These are phyloP conservation scores for Biscogniauxia sp. DNA, from an alignment of 2,329 filamentous ascomycete species.

Conservation along the genomic window DNA sequence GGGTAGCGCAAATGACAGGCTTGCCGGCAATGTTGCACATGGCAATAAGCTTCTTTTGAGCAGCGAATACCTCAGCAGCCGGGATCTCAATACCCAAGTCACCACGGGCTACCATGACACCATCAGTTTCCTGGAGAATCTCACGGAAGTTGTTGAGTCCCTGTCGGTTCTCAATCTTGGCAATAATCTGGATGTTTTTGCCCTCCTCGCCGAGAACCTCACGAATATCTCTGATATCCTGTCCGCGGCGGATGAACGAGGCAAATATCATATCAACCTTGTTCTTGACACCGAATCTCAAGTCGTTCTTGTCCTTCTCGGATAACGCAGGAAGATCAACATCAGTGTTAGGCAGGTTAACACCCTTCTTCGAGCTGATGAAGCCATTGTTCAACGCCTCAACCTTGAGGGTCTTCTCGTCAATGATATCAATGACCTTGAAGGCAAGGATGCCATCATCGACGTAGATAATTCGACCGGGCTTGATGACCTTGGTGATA, in stretches of 20 bases:
- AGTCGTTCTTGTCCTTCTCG: conserved; percentile 95
- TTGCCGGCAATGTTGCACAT: conserved; percentile 99
- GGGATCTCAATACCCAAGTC: conserved; percentile 98
- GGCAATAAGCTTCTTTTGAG: conserved; percentile 99
- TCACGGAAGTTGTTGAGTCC: conserved; percentile 99
- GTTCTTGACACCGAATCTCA: conserved; percentile 97
- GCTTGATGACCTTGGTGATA: conserved; percentile 95
- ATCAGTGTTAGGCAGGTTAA: conserved; percentile 98
- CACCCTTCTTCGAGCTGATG: conserved; percentile 98
- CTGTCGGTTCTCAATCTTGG: conserved; percentile 99
- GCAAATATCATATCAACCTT: conserved; percentile 98
- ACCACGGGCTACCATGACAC: conserved; percentile 99
- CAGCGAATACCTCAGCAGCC: conserved; percentile 96
- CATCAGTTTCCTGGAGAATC: conserved; percentile 93
- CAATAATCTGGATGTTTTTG: conserved; percentile 97
- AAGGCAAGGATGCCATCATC: conserved; percentile 98
- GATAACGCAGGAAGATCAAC: conserved; percentile 96
- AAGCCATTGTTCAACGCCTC: conserved; percentile 94
- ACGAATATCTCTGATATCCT: conserved; percentile 90
- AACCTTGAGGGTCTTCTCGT: conserved; percentile 85
- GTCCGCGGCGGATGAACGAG: conserved; percentile 92
- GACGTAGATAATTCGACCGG: conserved; percentile 93
- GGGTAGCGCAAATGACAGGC: conserved; percentile 96
- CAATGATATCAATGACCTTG: conserved; percentile 81
- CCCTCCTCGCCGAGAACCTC: conserved; percentile 86